Percentiles rank a stretch among this genome's conserved stretches.
Conservation (phyloP, 2,329 filamentous ascomycete species). For the Arthrobotrys entomopaga region DNA sequence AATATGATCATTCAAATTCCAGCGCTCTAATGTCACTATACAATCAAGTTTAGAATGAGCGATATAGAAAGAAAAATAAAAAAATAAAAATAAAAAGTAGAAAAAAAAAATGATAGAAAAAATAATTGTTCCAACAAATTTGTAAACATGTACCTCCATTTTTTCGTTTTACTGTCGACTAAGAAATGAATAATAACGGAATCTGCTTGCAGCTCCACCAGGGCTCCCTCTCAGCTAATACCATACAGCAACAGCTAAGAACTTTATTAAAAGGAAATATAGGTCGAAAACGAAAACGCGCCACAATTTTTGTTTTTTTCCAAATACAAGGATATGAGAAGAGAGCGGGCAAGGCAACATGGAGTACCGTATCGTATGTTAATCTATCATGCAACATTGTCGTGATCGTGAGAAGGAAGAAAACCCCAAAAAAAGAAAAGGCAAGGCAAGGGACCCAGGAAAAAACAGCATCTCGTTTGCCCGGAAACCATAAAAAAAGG, state of each 20-base stretch:
- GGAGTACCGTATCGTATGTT: no score
- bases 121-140: no score
- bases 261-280: constrained; percentile 22
- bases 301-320: background rate
- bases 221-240: background rate
- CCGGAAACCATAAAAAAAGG: background rate
- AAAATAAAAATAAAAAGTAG: no score
- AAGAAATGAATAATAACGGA: no score
- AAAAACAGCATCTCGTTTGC: background rate
- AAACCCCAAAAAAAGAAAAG: background rate
- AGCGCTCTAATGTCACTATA: constrained; percentile 2
- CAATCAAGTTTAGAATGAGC: background rate
- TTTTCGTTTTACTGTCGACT: no score
- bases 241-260: constrained; percentile 2
- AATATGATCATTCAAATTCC: constrained; percentile 5
- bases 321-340: constrained; percentile 2
- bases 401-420: background rate
- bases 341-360: background rate
- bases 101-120: background rate
- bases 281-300: background rate
- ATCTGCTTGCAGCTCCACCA: no score
- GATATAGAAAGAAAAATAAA: background rate
- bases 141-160: no score
- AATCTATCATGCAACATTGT: no score
- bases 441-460: background rate